Percentiles rank a stretch among this genome's conserved stretches.
These are phyloP conservation scores for Magnolia officinalis DNA, from an alignment of 164 flowering plant species.

Conservation along the genomic window DNA sequence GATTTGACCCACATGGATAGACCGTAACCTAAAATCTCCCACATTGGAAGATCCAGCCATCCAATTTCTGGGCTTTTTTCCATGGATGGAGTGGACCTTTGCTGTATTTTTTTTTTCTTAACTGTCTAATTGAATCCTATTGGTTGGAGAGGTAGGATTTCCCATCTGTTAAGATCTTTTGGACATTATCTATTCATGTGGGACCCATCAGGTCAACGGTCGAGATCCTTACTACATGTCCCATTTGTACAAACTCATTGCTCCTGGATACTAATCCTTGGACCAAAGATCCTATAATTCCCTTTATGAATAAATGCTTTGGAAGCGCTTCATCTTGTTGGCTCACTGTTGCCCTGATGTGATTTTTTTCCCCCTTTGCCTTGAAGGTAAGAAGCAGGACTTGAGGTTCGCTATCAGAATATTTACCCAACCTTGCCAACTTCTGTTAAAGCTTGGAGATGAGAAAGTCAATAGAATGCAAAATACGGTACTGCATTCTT, in stretches of 20 bases:
- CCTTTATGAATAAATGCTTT: neutral
- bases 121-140: neutral
- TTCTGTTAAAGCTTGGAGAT: neutral
- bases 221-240: neutral
- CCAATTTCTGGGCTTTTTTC: neutral
- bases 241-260: neutral
- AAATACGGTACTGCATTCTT: neutral
- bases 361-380: neutral
- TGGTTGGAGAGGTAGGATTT: neutral
- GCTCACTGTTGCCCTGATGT: no score
- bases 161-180: neutral
- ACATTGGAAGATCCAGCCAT: neutral
- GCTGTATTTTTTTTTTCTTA: neutral
- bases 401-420: neutral
- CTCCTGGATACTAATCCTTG: neutral
- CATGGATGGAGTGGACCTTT: neutral
- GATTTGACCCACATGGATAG: no score
- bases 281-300: neutral
- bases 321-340: no score
- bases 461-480: neutral
- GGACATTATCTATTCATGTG: neutral
- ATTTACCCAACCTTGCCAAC: neutral
- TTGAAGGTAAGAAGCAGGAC: neutral
- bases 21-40: no score
- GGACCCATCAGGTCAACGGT: neutral